phyloP scores from a whole-genome alignment of 257 asterid species.

The Nicotiana otophora region DNA sequence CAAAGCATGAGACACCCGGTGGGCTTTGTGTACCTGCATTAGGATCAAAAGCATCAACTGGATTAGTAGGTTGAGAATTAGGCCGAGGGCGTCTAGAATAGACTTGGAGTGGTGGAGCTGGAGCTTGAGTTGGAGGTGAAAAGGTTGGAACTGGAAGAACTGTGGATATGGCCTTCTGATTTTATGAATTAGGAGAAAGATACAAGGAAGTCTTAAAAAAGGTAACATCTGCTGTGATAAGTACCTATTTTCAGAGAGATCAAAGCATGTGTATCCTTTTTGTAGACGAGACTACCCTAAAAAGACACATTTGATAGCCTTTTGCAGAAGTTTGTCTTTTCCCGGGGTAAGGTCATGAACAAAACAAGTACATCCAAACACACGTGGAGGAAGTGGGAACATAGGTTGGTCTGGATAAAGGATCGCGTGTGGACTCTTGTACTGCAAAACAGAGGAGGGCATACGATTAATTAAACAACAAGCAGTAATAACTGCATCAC shows the following conservation, averaged over 20 bases:
- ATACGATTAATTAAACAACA: not conserved
- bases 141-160: not conserved
- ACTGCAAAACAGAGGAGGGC: not conserved
- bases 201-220: not conserved
- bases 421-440: not conserved
- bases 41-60: too few relatives aligned
- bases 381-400: not conserved
- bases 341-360: not conserved
- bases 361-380: not conserved
- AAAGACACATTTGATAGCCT: not conserved
- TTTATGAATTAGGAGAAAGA: not conserved
- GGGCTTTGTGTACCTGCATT: not conserved
- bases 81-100: not conserved
- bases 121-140: not conserved
- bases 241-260: not conserved
- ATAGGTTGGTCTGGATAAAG: not conserved
- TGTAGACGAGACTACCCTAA: not conserved
- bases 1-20: not conserved
- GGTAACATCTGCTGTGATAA: not conserved
- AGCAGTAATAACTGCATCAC: not conserved
- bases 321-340: not conserved
- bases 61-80: not conserved
- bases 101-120: not conserved
- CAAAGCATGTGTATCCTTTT: constrained; percentile 1
- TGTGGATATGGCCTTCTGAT: not conserved